These are phyloP conservation scores for Secale cereale DNA, from an alignment of 176 grass and related monocot genomes.

Conservation along the genomic window DNA sequence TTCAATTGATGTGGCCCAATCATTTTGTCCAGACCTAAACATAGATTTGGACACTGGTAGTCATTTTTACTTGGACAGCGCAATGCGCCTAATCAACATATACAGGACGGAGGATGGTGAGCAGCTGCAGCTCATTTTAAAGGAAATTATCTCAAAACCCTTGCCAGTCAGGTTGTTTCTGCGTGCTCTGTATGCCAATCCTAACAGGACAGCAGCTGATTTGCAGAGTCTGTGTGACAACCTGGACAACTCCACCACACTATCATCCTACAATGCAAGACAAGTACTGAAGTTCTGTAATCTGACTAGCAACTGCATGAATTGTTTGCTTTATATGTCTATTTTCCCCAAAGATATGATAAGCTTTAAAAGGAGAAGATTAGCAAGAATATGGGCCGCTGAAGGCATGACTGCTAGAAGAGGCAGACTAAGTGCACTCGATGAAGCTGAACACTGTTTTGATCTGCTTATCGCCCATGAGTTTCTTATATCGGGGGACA, in stretches of 20 bases:
- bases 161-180: neutral
- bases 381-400: neutral
- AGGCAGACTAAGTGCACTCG: neutral
- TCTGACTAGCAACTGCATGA: neutral
- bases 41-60: too few relatives aligned
- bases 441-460: neutral
- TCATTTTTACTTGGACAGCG: accelerated
- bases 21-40: neutral
- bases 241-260: neutral
- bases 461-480: neutral
- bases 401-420: neutral
- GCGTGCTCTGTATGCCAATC: neutral
- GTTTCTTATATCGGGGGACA: neutral
- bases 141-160: neutral
- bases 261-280: too few relatives aligned
- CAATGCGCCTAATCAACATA: too few relatives aligned
- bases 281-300: too few relatives aligned
- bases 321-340: neutral
- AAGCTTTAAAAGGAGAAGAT: neutral
- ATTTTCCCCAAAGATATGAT: neutral
- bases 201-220: neutral
- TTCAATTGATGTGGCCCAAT: neutral
- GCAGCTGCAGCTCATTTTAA: neutral
- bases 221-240: neutral
- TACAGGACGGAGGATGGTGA: too few relatives aligned